These are phyloP conservation scores for Cichorium intybus DNA, from an alignment of 140 eudicot genomes.

Conservation along the genomic window DNA sequence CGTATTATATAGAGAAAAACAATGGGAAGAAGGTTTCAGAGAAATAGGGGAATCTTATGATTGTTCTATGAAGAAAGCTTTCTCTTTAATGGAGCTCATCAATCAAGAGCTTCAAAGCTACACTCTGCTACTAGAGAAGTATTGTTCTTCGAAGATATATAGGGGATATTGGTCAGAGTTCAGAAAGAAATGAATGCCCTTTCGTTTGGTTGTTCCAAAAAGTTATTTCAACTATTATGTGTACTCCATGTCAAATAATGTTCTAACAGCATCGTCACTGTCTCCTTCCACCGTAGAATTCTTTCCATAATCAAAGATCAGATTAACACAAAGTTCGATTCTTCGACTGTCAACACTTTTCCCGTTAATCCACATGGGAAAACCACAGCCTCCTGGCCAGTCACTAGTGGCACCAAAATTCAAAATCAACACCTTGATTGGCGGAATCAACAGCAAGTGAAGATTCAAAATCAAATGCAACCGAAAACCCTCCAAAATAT, in stretches of 20 bases:
- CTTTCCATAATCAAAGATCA: slow-evolving; percentile 30
- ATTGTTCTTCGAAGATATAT: slow-evolving; percentile 58
- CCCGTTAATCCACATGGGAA: slow-evolving; percentile 34
- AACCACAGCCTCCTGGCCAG: slow-evolving; percentile 28
- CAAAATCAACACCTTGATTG: no score
- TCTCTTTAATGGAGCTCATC: slow-evolving; percentile 89
- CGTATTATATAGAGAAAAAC: slow-evolving; percentile 66
- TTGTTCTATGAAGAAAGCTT: slow-evolving; percentile 73
- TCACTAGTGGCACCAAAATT: slow-evolving; percentile 52
- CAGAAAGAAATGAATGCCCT: slow-evolving; percentile 77
- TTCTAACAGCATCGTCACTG: slow-evolving; percentile 30
- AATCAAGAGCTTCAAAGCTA: slow-evolving; percentile 76
- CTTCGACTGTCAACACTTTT: no score
- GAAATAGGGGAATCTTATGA: slow-evolving; percentile 51
- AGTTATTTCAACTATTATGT: slow-evolving; percentile 76
- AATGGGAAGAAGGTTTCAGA: slow-evolving; percentile 44
- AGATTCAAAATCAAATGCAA: no score
- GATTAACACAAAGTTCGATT: slow-evolving; percentile 27
- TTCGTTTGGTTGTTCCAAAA: slow-evolving; percentile 93
- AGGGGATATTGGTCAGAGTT: slow-evolving; percentile 55
- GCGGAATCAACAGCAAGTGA: no score
- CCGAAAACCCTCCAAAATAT: no score
- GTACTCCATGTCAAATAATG: slow-evolving; percentile 46
- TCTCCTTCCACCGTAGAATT: slow-evolving; percentile 29
- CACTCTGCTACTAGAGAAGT: slow-evolving; percentile 62